A percentile compares a stretch with the other conserved stretches of the same genome.
Conservation (phyloP, 108 stramenopile species). For the Fistulifera solaris region DNA sequence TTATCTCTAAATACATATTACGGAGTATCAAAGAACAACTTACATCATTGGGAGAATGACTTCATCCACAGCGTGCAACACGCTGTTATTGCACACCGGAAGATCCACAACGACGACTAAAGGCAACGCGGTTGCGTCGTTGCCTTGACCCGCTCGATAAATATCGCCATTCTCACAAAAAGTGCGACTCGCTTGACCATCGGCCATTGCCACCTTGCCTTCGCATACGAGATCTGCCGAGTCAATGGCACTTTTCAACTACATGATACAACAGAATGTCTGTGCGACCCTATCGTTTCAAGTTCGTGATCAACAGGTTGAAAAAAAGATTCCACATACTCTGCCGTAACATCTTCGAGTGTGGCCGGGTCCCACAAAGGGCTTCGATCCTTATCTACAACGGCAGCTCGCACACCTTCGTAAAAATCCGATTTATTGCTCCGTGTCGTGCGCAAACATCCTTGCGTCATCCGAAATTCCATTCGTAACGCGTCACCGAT, state of each 20-base stretch:
- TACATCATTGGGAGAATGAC: no score
- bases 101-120: no score
- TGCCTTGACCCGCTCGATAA: conserved; percentile 4
- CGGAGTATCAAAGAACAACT: no score
- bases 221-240: conserved; percentile 10
- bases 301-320: conserved; percentile 36
- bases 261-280: conserved; percentile 14
- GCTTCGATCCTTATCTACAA: conserved; percentile 85
- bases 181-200: conserved; percentile 13
- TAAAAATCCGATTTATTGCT: conserved; percentile 71
- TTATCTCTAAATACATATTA: no score
- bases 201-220: conserved; percentile 9
- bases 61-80: no score
- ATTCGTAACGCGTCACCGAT: conserved; percentile 62
- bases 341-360: conserved; percentile 46
- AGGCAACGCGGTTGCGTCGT: no score
- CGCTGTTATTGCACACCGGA: no score
- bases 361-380: conserved; percentile 77
- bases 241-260: not conserved
- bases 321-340: conserved; percentile 53
- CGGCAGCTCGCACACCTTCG: conserved; percentile 91
- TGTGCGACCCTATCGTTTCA: not conserved
- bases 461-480: conserved; percentile 78
- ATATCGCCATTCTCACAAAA: not conserved
- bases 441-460: conserved; percentile 44